phyloP scores from a whole-genome alignment of 345 rosid genomes.

The Clausena lansium region DNA sequence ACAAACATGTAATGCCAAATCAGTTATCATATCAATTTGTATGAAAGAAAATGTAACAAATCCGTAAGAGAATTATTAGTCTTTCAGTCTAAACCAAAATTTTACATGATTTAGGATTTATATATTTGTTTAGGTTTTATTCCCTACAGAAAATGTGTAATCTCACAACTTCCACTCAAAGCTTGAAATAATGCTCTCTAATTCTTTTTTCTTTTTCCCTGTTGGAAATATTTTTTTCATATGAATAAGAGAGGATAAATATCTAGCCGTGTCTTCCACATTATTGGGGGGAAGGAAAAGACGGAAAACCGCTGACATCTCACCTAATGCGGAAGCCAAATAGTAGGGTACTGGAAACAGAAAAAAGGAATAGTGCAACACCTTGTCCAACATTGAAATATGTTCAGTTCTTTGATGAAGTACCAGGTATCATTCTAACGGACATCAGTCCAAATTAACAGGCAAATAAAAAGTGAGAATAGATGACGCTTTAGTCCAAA shows the following conservation, averaged over 20 bases:
- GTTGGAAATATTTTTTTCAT: background rate
- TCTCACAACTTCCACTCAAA: background rate
- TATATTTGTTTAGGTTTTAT: background rate
- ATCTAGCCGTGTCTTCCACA: background rate
- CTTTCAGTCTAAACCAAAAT: background rate
- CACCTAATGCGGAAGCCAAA: no score
- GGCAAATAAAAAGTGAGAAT: no score
- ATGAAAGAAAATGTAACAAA: background rate
- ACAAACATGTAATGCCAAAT: background rate
- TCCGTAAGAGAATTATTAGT: background rate
- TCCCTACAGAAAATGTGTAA: background rate
- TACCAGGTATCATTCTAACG: no score
- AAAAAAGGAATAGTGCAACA: no score
- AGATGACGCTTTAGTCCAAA: no score
- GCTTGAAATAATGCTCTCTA: background rate
- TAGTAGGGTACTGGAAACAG: no score
- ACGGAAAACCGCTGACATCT: no score
- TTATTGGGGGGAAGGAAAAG: background rate
- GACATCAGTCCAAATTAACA: no score
- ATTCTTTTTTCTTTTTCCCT: no score
- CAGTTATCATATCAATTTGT: background rate
- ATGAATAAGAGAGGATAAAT: background rate
- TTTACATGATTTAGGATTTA: background rate
- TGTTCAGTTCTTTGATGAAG: no score
- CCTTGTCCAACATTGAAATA: no score